Conservation (phyloP, 2,329 filamentous ascomycete genomes). For the Malbranchea zuffiana region DNA sequence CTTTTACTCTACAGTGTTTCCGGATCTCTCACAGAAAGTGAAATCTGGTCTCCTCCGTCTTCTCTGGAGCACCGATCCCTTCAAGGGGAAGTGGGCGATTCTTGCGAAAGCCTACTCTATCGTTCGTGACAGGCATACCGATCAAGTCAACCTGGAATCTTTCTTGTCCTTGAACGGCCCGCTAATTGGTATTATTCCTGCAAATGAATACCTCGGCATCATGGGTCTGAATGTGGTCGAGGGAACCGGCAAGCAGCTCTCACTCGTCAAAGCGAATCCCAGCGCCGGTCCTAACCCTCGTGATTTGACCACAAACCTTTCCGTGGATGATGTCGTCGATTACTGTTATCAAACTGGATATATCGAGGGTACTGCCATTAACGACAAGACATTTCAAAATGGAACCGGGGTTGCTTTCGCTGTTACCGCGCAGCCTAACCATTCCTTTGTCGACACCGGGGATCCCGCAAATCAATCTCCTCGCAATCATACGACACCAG, state of each 20-base stretch:
- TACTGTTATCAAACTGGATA: conserved; percentile 25
- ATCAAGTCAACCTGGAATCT: conserved; percentile 36
- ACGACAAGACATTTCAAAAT: conserved; percentile 8
- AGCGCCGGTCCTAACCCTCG: conserved; percentile 15
- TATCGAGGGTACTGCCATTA: conserved; percentile 16
- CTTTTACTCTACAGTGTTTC: conserved; percentile 40
- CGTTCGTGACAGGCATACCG: conserved; percentile 42
- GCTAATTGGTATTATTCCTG: conserved; percentile 38
- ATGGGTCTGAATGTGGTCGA: conserved; percentile 38
- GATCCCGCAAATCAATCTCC: background rate
- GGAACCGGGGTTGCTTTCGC: conserved; percentile 18
- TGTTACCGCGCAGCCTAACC: conserved; percentile 19
- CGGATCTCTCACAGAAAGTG: conserved; percentile 40
- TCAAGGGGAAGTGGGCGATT: conserved; percentile 43
- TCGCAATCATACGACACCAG: no score
- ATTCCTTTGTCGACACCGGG: background rate
- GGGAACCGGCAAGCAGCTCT: conserved; percentile 22
- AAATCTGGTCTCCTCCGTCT: conserved; percentile 41
- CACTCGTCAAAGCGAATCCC: conserved; percentile 15
- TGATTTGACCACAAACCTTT: conserved; percentile 23
- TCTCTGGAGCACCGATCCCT: conserved; percentile 42
- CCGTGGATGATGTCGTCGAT: conserved; percentile 24
- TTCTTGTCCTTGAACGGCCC: conserved; percentile 40
- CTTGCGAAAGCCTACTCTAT: conserved; percentile 47
- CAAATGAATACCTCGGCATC: conserved; percentile 36